These are phyloP conservation scores for Jasminum sambac DNA, from an alignment of 257 asterid genomes.

Conservation along the genomic window DNA sequence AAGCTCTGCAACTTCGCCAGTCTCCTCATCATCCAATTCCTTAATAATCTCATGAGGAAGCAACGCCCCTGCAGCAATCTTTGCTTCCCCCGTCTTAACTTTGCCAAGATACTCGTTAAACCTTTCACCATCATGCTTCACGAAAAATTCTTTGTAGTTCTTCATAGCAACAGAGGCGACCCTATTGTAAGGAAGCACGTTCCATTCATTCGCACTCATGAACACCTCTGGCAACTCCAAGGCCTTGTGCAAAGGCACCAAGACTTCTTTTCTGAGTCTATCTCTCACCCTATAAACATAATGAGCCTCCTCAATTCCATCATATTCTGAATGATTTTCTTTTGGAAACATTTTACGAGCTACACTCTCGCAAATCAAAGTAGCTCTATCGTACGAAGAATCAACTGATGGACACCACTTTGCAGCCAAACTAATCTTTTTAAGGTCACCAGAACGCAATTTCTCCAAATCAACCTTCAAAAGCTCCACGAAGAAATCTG, in stretches of 20 bases:
- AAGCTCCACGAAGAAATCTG: constrained; percentile 38
- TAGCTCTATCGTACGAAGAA: constrained; percentile 53
- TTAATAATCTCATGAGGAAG: constrained; percentile 58
- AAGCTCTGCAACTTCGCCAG: constrained; percentile 45
- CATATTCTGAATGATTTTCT: constrained; percentile 30
- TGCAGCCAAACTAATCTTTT: constrained; percentile 45
- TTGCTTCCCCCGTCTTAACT: constrained; percentile 49
- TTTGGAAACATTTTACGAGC: constrained; percentile 43
- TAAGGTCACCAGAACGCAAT: constrained; percentile 29
- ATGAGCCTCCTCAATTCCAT: constrained; percentile 37
- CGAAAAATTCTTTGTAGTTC: constrained; percentile 40
- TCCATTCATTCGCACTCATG: constrained; percentile 60
- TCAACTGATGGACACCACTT: constrained; percentile 66
- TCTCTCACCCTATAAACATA: constrained; percentile 48
- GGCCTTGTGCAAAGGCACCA: constrained; percentile 53
- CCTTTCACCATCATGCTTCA: constrained; percentile 43
- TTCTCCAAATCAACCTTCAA: constrained; percentile 43
- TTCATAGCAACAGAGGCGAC: constrained; percentile 61
- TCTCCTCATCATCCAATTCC: constrained; percentile 27
- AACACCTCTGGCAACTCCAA: constrained; percentile 59
- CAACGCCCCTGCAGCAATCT: constrained; percentile 57
- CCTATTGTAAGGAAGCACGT: constrained; percentile 38
- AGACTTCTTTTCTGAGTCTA: constrained; percentile 53
- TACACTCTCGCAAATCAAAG: constrained; percentile 47
- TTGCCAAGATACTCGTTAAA: constrained; percentile 43